Conservation (phyloP, 202 grass and related monocot species). For the Zizania palustris region DNA sequence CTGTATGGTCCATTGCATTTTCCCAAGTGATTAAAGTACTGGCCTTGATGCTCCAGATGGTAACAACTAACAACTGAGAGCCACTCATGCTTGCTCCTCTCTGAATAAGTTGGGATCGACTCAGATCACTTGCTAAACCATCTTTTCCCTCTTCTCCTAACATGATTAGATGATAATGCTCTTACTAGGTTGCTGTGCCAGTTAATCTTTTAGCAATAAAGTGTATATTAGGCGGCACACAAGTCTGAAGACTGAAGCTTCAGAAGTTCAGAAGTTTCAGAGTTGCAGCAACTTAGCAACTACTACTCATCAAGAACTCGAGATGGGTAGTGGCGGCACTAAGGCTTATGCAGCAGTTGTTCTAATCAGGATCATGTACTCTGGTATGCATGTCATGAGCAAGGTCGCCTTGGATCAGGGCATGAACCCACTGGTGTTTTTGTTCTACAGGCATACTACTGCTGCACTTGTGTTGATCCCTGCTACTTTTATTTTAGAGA, state of each 20-base stretch:
- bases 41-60: slow-evolving; percentile 39
- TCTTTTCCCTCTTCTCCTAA: slow-evolving; percentile 29
- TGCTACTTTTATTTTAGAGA: slow-evolving; percentile 51
- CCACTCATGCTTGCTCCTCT: slow-evolving; percentile 38
- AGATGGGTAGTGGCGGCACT: slow-evolving; percentile 36
- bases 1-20: slow-evolving; percentile 8
- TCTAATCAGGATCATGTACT: slow-evolving; percentile 64
- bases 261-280: not conserved
- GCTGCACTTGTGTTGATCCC: slow-evolving; percentile 59
- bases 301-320: not conserved
- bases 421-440: slow-evolving; percentile 69
- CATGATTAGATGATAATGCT: slow-evolving; percentile 41
- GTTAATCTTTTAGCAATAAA: slow-evolving; percentile 14
- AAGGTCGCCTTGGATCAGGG: slow-evolving; percentile 72
- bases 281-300: not conserved
- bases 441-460: slow-evolving; percentile 69
- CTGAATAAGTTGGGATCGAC: slow-evolving; percentile 50
- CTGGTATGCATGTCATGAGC: slow-evolving; percentile 67
- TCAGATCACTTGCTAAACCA: slow-evolving; percentile 39
- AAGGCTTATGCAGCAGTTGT: slow-evolving; percentile 60
- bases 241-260: not conserved
- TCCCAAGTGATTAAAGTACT: slow-evolving; percentile 6
- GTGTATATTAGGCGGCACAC: slow-evolving; percentile 47
- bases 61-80: slow-evolving; percentile 25
- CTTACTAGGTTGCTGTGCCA: slow-evolving; percentile 38